A percentile compares a stretch with the other conserved stretches of the same genome.
These are phyloP conservation scores for Dionaea muscipula DNA, from an alignment of 179 eudicot genomes.

Conservation along the genomic window DNA sequence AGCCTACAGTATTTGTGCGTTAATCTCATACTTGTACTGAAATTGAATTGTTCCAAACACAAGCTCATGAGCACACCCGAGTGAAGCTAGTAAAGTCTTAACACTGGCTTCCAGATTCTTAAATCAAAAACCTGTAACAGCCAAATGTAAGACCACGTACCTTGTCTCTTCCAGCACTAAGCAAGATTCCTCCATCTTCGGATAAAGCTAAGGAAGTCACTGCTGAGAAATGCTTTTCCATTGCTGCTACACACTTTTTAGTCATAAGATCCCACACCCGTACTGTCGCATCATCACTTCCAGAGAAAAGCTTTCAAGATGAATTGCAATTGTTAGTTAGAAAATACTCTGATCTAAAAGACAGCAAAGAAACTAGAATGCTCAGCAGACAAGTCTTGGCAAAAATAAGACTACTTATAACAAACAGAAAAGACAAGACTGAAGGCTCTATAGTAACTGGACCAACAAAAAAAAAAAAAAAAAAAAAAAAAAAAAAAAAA, in stretches of 20 bases:
- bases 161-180: constrained; percentile 92
- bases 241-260: constrained; percentile 57
- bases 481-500: too few relatives aligned
- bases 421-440: too few relatives aligned
- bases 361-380: too few relatives aligned
- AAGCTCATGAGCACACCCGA: too few relatives aligned
- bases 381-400: too few relatives aligned
- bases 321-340: constrained; percentile 5
- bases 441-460: too few relatives aligned
- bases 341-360: neutral
- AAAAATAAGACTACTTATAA: too few relatives aligned
- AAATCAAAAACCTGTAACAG: neutral
- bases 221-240: constrained; percentile 77
- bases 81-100: neutral
- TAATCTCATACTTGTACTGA: too few relatives aligned
- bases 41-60: too few relatives aligned
- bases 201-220: constrained; percentile 74
- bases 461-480: too few relatives aligned
- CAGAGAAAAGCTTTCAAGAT: constrained; percentile 61
- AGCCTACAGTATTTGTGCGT: too few relatives aligned
- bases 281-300: constrained; percentile 70
- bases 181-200: constrained; percentile 67
- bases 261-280: constrained; percentile 77
- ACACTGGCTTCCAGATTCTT: neutral
- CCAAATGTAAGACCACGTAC: constrained; percentile 15